Evolutionary conservation across 176 grass and related monocot species (phyloP), one percentile per base, ranked within the genome.

Genomic region (Saccharum officinarum): DNA sequence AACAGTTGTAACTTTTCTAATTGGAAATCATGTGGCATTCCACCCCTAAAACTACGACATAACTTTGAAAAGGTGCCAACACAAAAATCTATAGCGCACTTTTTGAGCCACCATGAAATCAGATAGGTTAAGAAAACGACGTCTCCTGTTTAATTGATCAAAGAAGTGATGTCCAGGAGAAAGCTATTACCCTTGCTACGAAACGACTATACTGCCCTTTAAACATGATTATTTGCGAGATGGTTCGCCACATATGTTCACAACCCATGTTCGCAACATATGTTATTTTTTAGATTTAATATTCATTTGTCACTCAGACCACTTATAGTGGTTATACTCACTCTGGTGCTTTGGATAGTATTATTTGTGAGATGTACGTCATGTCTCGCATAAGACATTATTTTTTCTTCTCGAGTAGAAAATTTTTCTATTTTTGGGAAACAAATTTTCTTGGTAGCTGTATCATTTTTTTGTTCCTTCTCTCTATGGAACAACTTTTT

Each of bases 51-150:
- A 52, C 26, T 20, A 52, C 2, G 8, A 47, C 16, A 75, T 42
- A n/a, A 23, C 60, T 59, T 82, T 69, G 61, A 55, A 18, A 68
- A 76, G n/a, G 36, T 36, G 17, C 3, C 44, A 84, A 36, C 47
- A 73, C 4, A 80, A 84, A 88, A 88, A 71, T 74, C 59, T 57
- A 45, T 28, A 28, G 46, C 26, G 26, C 60, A 31, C 69, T 71
- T 83, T 83, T 89, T 46, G 14, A 67, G 69, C 38, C 76, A 67
- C 47, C 14, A 80, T 10, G 76, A 34, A 64, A 62, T 64, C 7
- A 37, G 69, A 74, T 84, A 73, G 20, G 82, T 74, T 20, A 42
- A 54, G 82, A 84, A 84, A 84, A 37, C 5, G 69, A 38, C 54
- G 36, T 59, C 28, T 23, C 30, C 52, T 15, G 49, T 49, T 9